These are phyloP conservation scores for Phytopythium litorale DNA, from an alignment of 352 stramenopile species.

Conservation along the genomic window DNA sequence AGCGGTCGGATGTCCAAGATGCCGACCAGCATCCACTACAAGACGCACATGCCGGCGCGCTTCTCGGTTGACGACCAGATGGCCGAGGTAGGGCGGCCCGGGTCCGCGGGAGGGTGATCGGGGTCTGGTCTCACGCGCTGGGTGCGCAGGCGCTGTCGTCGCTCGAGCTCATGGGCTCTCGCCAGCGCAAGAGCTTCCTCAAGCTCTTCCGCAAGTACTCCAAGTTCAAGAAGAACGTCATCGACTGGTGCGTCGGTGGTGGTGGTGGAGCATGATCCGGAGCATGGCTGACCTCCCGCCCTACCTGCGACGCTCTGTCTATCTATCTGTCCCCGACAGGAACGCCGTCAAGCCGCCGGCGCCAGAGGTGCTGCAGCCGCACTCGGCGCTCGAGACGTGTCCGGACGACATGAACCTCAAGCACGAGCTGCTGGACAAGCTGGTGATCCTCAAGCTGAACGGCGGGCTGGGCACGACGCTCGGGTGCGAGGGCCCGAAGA, in stretches of 20 bases:
- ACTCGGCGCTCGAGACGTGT: conserved; percentile 79
- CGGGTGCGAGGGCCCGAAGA: conserved; percentile 93
- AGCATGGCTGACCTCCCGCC: not conserved
- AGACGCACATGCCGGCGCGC: conserved; percentile 79
- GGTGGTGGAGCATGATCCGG: not conserved
- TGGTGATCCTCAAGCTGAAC: conserved; percentile 99
- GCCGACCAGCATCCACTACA: conserved; percentile 67
- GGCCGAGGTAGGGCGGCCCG: conserved; percentile 58
- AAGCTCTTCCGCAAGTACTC: conserved; percentile 89
- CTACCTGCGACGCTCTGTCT: not conserved
- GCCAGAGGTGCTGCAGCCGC: conserved; percentile 63
- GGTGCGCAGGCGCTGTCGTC: conserved; percentile 54
- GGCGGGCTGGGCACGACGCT: conserved; percentile 98
- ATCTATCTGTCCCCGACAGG: conserved; percentile 23
- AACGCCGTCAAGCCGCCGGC: conserved; percentile 76
- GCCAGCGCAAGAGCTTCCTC: conserved; percentile 85
- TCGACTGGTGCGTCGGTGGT: conserved; percentile 55
- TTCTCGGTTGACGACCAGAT: conserved; percentile 88
- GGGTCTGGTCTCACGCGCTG: too few relatives aligned
- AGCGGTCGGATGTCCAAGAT: not conserved
- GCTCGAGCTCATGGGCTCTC: conserved; percentile 72
- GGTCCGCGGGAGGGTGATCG: too few relatives aligned
- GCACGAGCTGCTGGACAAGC: conserved; percentile 94
- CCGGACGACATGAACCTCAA: conserved; percentile 91
- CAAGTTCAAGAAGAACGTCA: conserved; percentile 76